Conservation (phyloP, 805 yeast genomes). For the Wickerhamiella galacta region DNA sequence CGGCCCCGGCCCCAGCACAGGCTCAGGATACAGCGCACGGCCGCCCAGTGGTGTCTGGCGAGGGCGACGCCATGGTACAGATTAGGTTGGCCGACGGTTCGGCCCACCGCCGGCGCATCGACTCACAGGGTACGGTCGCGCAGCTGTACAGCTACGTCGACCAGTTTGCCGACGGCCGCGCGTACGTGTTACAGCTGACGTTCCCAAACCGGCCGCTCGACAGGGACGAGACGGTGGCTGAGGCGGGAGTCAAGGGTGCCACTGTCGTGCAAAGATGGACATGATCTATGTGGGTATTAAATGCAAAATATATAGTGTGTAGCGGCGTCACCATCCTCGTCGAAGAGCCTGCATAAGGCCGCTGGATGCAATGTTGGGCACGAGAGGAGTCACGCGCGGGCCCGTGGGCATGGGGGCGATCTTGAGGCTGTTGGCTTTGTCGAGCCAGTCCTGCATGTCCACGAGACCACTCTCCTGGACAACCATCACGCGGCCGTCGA, state of each 20-base stretch:
- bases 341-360: conserved; percentile 6
- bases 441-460: conserved; percentile 20
- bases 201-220: conserved; percentile 69
- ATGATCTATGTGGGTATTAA: too few species aligned
- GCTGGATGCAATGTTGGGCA: conserved; percentile 7
- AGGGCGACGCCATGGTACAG: conserved; percentile 63
- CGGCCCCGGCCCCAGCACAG: conserved; percentile 7
- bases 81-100: conserved; percentile 68
- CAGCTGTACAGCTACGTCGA: conserved; percentile 54
- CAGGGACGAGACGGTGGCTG: conserved; percentile 38
- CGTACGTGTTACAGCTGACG: conserved; percentile 55
- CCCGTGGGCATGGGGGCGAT: not conserved
- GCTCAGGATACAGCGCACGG: conserved; percentile 9
- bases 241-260: conserved; percentile 63
- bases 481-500: conserved; percentile 17
- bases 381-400: not conserved
- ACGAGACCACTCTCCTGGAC: conserved; percentile 8
- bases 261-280: conserved; percentile 53
- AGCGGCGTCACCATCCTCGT: conserved; percentile 14
- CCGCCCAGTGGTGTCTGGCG: conserved; percentile 13
- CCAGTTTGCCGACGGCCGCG: conserved; percentile 23
- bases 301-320: too few species aligned
- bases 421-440: conserved; percentile 5
- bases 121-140: conserved; percentile 47
- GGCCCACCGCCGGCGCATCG: conserved; percentile 40